Evolutionary conservation across 2,329 filamentous ascomycete genomes (phyloP), one percentile per base, ranked within the genome.

Genomic region (Magnaporthiopsis incrustans): DNA sequence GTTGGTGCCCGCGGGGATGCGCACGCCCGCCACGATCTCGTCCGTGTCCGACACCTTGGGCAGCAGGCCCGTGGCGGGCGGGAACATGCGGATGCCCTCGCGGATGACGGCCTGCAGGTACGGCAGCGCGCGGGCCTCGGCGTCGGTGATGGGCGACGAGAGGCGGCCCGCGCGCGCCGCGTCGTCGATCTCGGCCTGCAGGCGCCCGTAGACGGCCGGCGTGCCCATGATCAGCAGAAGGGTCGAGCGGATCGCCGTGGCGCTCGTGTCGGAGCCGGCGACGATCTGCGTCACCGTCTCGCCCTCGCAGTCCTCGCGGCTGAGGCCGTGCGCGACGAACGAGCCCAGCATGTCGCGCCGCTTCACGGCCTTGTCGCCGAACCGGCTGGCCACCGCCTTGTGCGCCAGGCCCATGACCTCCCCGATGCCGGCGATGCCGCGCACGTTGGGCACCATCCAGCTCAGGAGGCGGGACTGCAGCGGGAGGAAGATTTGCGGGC

Each of bases 251-350:
- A 85, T 75, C 4, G 78, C 75, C 0, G 78, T 79, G 0, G 82
- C 79, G 0, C 81, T 81, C 12, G 81, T 83, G 67, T 85, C 82
- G 8, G 78, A 79, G 2, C 83, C 83, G 2, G 82, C 82, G 1
- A 81, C 75, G 64, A 65, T 63, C 57, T 63, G 62, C 35, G 38
- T 33, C 27, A 65, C n/a, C 6, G 63, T 57, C 27, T 65, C 66
- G 59, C 65, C 66, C 60, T 66, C 64, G 22, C 60, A 64, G 25
- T 70, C 67, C 15, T 68, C 67, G 25, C 68, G 65, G 27, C 64
- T 66, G 10, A 69, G 64, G 22, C 70, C 71, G 60, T 67, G 66
- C 2, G n/a, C 59, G 60, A 69, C 67, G 38, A 69, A 66, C 3
- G 67, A 66, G 30, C 65, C 66, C 62, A 69, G 64, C 57, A 65